Percentiles rank a stretch among this genome's conserved stretches.
Evolutionary conservation across 495 filamentous ascomycete genomes (phyloP).

Genomic region (Halenospora varia): DNA sequence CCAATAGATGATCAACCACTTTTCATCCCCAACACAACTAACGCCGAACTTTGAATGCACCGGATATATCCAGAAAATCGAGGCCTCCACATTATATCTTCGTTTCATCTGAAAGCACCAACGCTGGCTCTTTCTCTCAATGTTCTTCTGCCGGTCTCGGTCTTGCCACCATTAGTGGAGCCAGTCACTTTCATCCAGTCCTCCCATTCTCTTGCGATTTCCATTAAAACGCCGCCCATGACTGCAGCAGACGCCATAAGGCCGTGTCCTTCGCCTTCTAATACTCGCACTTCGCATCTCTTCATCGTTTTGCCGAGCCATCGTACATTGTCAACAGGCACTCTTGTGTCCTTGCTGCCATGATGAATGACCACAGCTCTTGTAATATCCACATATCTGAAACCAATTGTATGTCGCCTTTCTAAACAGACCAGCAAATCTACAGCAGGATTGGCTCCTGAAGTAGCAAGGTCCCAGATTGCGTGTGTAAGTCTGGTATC

Average conservation of each 20-base stretch:
- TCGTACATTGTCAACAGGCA: constrained; percentile 89
- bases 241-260: constrained; percentile 92
- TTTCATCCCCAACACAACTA: neutral
- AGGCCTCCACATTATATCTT: neutral
- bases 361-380: constrained; percentile 90
- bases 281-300: constrained; percentile 81
- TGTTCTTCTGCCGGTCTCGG: constrained; percentile 8
- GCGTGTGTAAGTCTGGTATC: constrained; percentile 82
- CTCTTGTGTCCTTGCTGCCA: constrained; percentile 83
- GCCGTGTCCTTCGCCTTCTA: constrained; percentile 92
- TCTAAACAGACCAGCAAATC: constrained; percentile 93
- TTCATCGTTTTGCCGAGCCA: constrained; percentile 96
- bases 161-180: neutral
- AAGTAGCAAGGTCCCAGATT: constrained; percentile 93
- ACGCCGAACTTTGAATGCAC: neutral
- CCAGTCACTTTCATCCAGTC: constrained; percentile 68
- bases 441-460: constrained; percentile 87
- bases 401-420: constrained; percentile 86
- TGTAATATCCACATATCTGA: constrained; percentile 94
- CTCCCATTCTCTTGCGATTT: constrained; percentile 93
- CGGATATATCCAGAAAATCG: neutral
- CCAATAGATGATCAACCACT: neutral
- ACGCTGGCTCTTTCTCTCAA: constrained; percentile 25
- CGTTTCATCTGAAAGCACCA: constrained; percentile 25
- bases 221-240: constrained; percentile 89